Evolutionary conservation across 495 filamentous ascomycete species (phyloP).

Genomic region (Trichoderma orchidacearum): DNA sequence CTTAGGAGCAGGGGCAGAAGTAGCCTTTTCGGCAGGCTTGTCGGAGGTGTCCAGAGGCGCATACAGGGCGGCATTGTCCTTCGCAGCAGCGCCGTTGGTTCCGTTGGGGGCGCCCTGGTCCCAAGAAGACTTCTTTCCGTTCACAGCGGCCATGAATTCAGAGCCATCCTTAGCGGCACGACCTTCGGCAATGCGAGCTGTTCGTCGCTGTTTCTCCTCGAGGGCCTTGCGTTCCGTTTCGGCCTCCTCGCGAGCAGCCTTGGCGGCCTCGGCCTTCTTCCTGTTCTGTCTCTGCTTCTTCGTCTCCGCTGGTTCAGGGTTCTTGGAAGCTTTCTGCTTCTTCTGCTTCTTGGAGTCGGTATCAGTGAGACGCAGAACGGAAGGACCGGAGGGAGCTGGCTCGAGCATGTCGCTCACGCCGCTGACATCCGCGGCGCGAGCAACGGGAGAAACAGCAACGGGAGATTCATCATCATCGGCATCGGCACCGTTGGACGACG

Average conservation of each 20-base stretch:
- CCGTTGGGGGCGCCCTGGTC: slow-evolving; percentile 2
- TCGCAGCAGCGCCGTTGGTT: slow-evolving; percentile 13
- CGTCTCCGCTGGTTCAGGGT: slow-evolving; percentile 45
- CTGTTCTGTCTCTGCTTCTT: slow-evolving; percentile 89
- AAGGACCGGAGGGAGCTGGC: slow-evolving; percentile 49
- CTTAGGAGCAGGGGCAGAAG: background rate
- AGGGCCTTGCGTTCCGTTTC: slow-evolving; percentile 59
- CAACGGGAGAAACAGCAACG: slow-evolving; percentile 40
- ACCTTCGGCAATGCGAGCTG: slow-evolving; percentile 67
- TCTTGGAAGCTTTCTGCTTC: slow-evolving; percentile 49
- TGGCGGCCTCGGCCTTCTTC: slow-evolving; percentile 63
- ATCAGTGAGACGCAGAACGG: slow-evolving; percentile 62
- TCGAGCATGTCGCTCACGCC: slow-evolving; percentile 86
- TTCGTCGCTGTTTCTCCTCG: slow-evolving; percentile 67
- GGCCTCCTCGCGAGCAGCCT: slow-evolving; percentile 53
- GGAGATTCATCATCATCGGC: slow-evolving; percentile 71
- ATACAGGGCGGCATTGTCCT: slow-evolving; percentile 22
- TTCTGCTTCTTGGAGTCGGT: slow-evolving; percentile 40
- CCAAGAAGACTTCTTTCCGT: slow-evolving; percentile 11
- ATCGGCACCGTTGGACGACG: slow-evolving; percentile 64
- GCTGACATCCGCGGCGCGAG: slow-evolving; percentile 35
- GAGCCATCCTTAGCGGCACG: slow-evolving; percentile 60
- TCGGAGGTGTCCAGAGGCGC: slow-evolving; percentile 66
- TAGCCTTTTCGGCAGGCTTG: slow-evolving; percentile 17
- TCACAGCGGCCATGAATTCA: slow-evolving; percentile 35